Evolutionary conservation across 192 early-diverging fungal genomes (phyloP), one percentile per base, ranked within the genome.

Genomic region (Coemansia sp.): DNA sequence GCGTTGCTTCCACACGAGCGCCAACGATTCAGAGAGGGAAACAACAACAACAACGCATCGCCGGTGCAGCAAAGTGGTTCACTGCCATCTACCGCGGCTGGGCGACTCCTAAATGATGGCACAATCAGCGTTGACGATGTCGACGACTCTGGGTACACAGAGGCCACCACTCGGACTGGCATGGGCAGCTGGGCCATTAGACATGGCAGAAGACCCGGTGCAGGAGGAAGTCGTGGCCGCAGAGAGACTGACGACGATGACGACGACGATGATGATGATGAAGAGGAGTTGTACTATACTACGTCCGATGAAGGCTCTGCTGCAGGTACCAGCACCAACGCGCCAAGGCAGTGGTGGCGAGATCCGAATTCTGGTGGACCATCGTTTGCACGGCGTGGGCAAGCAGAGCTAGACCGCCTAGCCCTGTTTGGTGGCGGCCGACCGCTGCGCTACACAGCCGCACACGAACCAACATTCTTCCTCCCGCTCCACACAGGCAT

Each of bases 121-220:
- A 11, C 78, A 16, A 73, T 81, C 12, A 73, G 75, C 37, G 78
- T 81, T 3, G 78, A 75, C 27, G 73, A 69, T 2, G 78, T 81
- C 15, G 78, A 75, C 12, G 75, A 67, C 56, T 59, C 44, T 52
- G 63, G 47, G 15, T 65, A 65, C 49, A 29, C 43, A 18, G 44
- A 32, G 16, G 16, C 18, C 37, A 40, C 16, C 37, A 40, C 9
- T 3, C 39, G 40, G 20, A 52, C 37, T 6, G 65, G 13, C 27
- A 32, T 12, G 18, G 16, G 44, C 4, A 30, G 18, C 47, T 12
- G 27, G n/a, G 13, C 27, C 1, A n/a, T 29, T 16, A 30, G 22
- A 29, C 20, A 27, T 52, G 49, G 16, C 4, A 15, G 43, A 15
- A 20, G 45, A 47, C 7, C 45, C 9, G n/a, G n/a, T 20, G 45